Conservation (phyloP, 2,329 filamentous ascomycete genomes). For the Monilinia vaccinii-corymbosi region DNA sequence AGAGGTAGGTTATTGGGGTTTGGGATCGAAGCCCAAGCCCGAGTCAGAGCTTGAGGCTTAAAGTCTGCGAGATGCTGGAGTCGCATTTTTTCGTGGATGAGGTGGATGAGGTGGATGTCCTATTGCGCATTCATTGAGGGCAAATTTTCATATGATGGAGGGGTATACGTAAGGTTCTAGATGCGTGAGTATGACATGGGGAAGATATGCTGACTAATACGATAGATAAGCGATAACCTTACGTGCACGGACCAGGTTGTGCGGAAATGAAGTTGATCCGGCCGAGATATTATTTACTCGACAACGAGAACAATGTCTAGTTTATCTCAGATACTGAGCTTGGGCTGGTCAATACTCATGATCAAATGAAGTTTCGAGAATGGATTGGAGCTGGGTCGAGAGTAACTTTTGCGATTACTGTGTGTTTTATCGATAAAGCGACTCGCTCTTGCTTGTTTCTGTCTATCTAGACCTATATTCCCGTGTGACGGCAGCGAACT, state of each 20-base stretch:
- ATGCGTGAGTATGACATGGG: not conserved
- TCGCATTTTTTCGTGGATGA: constrained; percentile 1
- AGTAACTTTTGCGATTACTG: too few species aligned
- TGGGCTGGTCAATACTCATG: not conserved
- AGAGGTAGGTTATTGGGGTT: constrained; percentile 75
- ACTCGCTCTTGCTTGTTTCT: not conserved
- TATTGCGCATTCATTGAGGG: not conserved
- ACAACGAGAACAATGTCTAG: not conserved
- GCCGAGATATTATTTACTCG: not conserved
- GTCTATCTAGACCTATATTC: not conserved
- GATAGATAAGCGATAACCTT: not conserved
- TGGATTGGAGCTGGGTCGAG: not conserved
- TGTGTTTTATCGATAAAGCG: not conserved
- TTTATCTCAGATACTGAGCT: not conserved
- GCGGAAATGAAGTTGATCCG: not conserved
- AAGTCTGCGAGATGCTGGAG: constrained; percentile 25
- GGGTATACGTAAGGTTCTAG: constrained; percentile 7
- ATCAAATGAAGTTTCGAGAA: not conserved
- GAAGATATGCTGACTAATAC: not conserved
- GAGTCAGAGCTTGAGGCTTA: constrained; percentile 48
- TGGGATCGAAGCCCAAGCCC: constrained; percentile 77
- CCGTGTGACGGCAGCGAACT: not conserved
- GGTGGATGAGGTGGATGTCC: not conserved
- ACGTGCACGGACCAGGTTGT: not conserved
- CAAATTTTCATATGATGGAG: constrained; percentile 9